Evolutionary conservation across 306 rosid genomes (phyloP).

Genomic region (Glycyrrhiza uralensis): DNA sequence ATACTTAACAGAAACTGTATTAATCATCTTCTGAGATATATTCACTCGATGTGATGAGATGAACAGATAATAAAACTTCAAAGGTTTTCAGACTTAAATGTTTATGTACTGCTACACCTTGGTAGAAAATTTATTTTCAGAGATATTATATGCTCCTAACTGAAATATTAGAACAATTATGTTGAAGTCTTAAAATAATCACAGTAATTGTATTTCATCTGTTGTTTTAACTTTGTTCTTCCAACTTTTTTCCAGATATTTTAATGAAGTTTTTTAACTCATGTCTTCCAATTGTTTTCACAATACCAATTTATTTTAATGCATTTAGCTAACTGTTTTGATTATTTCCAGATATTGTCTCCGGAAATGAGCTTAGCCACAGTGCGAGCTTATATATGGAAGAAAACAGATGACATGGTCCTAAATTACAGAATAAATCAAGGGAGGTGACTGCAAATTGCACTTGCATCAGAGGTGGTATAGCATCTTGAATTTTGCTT

Average conservation of each 20-base stretch:
- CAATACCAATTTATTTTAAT: no score
- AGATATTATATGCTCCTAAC: background rate
- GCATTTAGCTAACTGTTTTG: conserved; percentile 15
- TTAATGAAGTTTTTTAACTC: conserved; percentile 1
- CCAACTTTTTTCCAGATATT: background rate
- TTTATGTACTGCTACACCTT: background rate
- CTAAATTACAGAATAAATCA: conserved; percentile 83
- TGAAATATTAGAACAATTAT: background rate
- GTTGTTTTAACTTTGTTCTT: background rate
- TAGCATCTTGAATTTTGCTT: conserved; percentile 40
- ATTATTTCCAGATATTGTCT: conserved; percentile 60
- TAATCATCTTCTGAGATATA: background rate
- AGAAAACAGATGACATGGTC: conserved; percentile 83
- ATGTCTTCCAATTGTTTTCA: background rate
- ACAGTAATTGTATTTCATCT: background rate
- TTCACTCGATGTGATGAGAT: conserved; percentile 12
- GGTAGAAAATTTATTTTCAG: background rate
- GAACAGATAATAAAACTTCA: background rate
- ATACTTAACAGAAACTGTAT: background rate
- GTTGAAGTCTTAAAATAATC: conserved; percentile 8
- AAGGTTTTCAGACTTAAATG: background rate
- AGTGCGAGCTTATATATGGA: conserved; percentile 89
- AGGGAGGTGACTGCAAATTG: conserved; percentile 61
- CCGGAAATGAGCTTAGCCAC: conserved; percentile 98
- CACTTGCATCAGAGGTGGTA: conserved; percentile 28